Percentiles rank a stretch among this genome's conserved stretches.
These are phyloP conservation scores for Crucibulum laeve DNA, from an alignment of 768 basidiomycete species.

Conservation along the genomic window DNA sequence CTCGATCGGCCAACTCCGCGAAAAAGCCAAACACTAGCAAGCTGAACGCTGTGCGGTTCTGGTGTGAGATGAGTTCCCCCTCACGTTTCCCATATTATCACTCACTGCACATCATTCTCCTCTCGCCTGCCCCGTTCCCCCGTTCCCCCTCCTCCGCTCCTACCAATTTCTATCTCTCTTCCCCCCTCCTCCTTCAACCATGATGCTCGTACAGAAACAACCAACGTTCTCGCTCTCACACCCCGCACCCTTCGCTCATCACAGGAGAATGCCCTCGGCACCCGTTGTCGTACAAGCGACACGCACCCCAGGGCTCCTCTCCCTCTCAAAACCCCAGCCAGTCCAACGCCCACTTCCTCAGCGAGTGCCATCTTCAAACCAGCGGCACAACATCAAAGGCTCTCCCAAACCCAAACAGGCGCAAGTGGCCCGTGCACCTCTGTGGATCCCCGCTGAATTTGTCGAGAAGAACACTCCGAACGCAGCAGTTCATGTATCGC, in stretches of 20 bases:
- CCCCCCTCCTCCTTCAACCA: slow-evolving; percentile 19
- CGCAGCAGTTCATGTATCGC: slow-evolving; percentile 20
- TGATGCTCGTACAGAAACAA: slow-evolving; percentile 49
- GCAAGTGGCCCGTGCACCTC: slow-evolving; percentile 23
- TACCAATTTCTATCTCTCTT: slow-evolving; percentile 6
- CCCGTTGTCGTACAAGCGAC: slow-evolving; percentile 71
- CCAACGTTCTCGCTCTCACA: slow-evolving; percentile 24
- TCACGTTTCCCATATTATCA: background rate
- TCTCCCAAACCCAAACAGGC: slow-evolving; percentile 22
- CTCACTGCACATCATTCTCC: slow-evolving; percentile 8
- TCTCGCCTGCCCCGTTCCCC: slow-evolving; percentile 13
- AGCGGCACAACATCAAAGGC: slow-evolving; percentile 18
- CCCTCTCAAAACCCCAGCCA: slow-evolving; percentile 54
- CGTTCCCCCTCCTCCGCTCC: slow-evolving; percentile 12
- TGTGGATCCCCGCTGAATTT: slow-evolving; percentile 17
- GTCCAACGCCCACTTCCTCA: slow-evolving; percentile 17
- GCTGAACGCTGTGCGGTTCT: too few species aligned
- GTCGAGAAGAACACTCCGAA: slow-evolving; percentile 16
- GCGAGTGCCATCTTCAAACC: slow-evolving; percentile 18
- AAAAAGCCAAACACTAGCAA: too few species aligned
- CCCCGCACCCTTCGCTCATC: slow-evolving; percentile 27
- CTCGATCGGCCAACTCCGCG: too few species aligned
- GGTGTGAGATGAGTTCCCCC: background rate
- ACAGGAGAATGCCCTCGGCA: slow-evolving; percentile 67
- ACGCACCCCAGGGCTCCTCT: slow-evolving; percentile 67